These are phyloP conservation scores for Aspergillus japonicus DNA, from an alignment of 2,329 filamentous ascomycete species.

Conservation along the genomic window DNA sequence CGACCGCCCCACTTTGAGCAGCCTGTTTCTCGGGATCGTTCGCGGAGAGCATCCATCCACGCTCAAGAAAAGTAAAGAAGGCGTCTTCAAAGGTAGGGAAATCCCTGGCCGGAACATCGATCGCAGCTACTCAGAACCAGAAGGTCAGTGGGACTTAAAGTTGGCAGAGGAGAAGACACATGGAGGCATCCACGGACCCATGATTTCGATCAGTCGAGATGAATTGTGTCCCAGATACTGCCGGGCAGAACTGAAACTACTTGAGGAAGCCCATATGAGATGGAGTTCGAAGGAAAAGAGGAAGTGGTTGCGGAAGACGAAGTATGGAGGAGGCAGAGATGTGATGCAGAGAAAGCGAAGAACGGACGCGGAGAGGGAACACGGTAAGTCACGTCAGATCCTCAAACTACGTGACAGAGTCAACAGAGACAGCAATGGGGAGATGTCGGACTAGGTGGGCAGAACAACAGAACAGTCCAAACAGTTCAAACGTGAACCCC, in stretches of 20 bases:
- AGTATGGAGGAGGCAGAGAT: not conserved
- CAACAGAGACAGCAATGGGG: not conserved
- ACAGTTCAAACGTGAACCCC: not conserved
- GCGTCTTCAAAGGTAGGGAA: not conserved
- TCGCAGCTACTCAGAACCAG: not conserved
- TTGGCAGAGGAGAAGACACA: not conserved
- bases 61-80: not conserved
- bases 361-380: not conserved
- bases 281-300: not conserved
- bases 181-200: not conserved
- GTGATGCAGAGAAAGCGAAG: not conserved
- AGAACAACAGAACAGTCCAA: not conserved
- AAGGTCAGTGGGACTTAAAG: not conserved
- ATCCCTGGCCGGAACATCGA: not conserved
- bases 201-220: not conserved
- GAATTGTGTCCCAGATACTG: not conserved
- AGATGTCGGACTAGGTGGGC: not conserved
- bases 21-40: not conserved
- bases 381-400: not conserved
- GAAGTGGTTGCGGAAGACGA: not conserved
- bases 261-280: not conserved
- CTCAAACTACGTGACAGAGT: not conserved
- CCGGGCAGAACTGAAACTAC: not conserved
- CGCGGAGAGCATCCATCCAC: not conserved
- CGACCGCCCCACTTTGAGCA: not conserved